These are phyloP conservation scores for Podila clonocystis DNA, from an alignment of 192 early-diverging fungal genomes.

Conservation along the genomic window DNA sequence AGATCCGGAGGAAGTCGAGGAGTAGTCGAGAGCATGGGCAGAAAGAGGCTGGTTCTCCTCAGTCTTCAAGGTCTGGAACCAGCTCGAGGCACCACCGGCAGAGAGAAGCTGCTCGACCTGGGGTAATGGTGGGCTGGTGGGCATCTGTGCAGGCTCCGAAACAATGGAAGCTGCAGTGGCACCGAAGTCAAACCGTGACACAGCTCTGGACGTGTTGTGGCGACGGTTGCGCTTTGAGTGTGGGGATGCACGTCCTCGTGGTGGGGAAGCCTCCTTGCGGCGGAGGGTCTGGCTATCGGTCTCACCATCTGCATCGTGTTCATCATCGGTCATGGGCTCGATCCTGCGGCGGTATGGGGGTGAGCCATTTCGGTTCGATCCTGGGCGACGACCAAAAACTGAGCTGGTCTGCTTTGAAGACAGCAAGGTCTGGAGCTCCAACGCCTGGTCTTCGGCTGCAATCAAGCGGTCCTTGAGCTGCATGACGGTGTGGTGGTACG, in stretches of 20 bases:
- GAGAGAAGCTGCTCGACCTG: slow-evolving; percentile 39
- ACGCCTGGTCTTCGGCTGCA: slow-evolving; percentile 41
- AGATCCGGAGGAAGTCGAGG: slow-evolving; percentile 30
- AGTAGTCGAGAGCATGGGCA: slow-evolving; percentile 28
- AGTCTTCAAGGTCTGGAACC: slow-evolving; percentile 51
- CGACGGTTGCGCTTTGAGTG: slow-evolving; percentile 38
- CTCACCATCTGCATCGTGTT: slow-evolving; percentile 47
- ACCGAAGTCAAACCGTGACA: slow-evolving; percentile 45
- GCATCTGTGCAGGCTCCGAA: slow-evolving; percentile 23
- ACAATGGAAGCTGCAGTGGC: slow-evolving; percentile 2
- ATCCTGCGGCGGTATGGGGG: slow-evolving; percentile 26
- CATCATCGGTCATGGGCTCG: slow-evolving; percentile 38
- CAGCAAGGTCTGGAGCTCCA: slow-evolving; percentile 49
- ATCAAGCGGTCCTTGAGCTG: slow-evolving; percentile 49
- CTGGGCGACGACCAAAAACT: slow-evolving; percentile 34
- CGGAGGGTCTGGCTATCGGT: slow-evolving; percentile 15
- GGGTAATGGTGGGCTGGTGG: slow-evolving; percentile 35
- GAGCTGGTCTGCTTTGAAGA: slow-evolving; percentile 8
- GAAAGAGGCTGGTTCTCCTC: slow-evolving; percentile 44
- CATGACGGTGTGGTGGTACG: slow-evolving; percentile 47
- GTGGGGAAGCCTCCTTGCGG: slow-evolving; percentile 32
- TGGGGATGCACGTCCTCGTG: slow-evolving; percentile 8
- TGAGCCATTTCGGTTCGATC: slow-evolving; percentile 28
- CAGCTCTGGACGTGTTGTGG: slow-evolving; percentile 23
- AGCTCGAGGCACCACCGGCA: slow-evolving; percentile 34